Percentiles rank a stretch among this genome's conserved stretches.
Conservation (phyloP, 495 filamentous ascomycete species). For the Neurospora sp. region DNA sequence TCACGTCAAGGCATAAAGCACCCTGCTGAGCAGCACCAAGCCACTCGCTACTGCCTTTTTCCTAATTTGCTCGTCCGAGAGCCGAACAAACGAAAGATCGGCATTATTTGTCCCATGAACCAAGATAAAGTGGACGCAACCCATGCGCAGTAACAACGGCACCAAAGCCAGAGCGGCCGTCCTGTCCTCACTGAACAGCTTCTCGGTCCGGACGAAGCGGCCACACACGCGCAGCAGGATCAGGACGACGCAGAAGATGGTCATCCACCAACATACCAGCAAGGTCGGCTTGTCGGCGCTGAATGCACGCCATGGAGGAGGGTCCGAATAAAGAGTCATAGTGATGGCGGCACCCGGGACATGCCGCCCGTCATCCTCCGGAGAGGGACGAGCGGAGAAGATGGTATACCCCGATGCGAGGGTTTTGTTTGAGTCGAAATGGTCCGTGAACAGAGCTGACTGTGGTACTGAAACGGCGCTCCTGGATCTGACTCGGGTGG, state of each 20-base stretch:
- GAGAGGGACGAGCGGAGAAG: constrained; percentile 46
- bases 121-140: constrained; percentile 73
- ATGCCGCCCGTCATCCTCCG: constrained; percentile 52
- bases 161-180: constrained; percentile 71
- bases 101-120: constrained; percentile 83
- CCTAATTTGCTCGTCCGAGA: constrained; percentile 37
- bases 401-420: background rate
- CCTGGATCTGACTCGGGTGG: constrained; percentile 1
- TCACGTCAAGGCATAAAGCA: constrained; percentile 62
- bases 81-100: constrained; percentile 25
- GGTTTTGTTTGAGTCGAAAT: background rate
- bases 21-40: constrained; percentile 53
- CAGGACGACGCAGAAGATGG: constrained; percentile 66
- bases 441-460: background rate
- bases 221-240: constrained; percentile 69
- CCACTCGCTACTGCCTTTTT: constrained; percentile 50
- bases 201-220: constrained; percentile 70
- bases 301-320: constrained; percentile 47
- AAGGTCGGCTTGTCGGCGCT: constrained; percentile 64
- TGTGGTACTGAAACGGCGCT: background rate
- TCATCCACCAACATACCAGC: constrained; percentile 92
- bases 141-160: constrained; percentile 75
- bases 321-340: constrained; percentile 46
- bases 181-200: constrained; percentile 79
- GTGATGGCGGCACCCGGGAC: constrained; percentile 15